These are phyloP conservation scores for Xylaria telfairii DNA, from an alignment of 495 filamentous ascomycete genomes.

Conservation along the genomic window DNA sequence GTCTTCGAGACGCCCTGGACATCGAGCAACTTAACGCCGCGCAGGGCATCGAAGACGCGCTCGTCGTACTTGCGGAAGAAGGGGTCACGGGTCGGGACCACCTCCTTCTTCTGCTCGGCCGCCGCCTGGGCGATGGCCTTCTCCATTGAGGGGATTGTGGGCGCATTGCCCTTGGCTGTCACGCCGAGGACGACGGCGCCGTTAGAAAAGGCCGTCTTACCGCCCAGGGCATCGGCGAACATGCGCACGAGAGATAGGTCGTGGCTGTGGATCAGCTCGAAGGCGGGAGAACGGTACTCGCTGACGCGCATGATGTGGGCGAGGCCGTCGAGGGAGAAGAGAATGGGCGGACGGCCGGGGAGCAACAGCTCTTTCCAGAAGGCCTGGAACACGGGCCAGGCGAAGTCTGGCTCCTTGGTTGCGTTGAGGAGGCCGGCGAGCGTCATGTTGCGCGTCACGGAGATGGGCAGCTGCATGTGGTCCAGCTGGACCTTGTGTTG, in stretches of 20 bases:
- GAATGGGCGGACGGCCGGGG: slow-evolving; percentile 74
- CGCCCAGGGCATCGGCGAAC: slow-evolving; percentile 74
- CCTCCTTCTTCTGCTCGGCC: slow-evolving; percentile 43
- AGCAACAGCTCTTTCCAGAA: slow-evolving; percentile 76
- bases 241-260: slow-evolving; percentile 78
- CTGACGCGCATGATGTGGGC: slow-evolving; percentile 77
- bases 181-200: slow-evolving; percentile 82
- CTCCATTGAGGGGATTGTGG: slow-evolving; percentile 65
- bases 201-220: slow-evolving; percentile 65
- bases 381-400: slow-evolving; percentile 82
- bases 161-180: slow-evolving; percentile 69
- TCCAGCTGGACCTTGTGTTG: slow-evolving; percentile 61
- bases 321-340: slow-evolving; percentile 80
- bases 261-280: slow-evolving; percentile 82
- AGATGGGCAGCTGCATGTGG: slow-evolving; percentile 65
- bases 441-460: slow-evolving; percentile 63
- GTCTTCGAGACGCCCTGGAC: slow-evolving; percentile 70
- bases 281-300: slow-evolving; percentile 71
- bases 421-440: slow-evolving; percentile 71
- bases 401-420: slow-evolving; percentile 75
- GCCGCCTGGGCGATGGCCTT: slow-evolving; percentile 64
- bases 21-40: slow-evolving; percentile 53
- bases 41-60: slow-evolving; percentile 66
- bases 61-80: slow-evolving; percentile 70
- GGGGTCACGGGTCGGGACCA: slow-evolving; percentile 64